Conservation (phyloP, 2,329 filamentous ascomycete genomes). For the Fragosphaeria purpurea region DNA sequence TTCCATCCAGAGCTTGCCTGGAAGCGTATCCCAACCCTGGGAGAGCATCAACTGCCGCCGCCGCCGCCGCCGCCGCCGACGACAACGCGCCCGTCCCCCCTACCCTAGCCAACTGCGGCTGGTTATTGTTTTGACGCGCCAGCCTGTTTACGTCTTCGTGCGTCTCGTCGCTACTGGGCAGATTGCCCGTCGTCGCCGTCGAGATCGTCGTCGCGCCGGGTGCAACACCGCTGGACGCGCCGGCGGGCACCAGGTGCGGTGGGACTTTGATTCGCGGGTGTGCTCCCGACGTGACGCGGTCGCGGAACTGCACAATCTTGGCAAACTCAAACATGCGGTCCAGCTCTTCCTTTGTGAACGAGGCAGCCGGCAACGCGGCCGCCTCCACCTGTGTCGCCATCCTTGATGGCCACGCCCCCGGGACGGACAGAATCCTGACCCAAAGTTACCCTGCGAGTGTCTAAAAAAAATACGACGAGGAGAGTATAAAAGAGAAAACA, state of each 20-base stretch:
- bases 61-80: slow-evolving; percentile 16
- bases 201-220: neutral
- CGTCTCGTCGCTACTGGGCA: neutral
- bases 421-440: too few species aligned
- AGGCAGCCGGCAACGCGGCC: slow-evolving; percentile 3
- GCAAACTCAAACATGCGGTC: slow-evolving; percentile 61
- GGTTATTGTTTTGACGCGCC: slow-evolving; percentile 27
- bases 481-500: neutral
- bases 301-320: slow-evolving; percentile 70
- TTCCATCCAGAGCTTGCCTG: slow-evolving; percentile 2
- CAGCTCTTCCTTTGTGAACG: slow-evolving; percentile 35
- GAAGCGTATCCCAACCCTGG: too few species aligned
- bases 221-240: slow-evolving; percentile 9
- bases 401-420: too few species aligned
- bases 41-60: neutral
- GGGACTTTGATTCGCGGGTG: slow-evolving; percentile 54
- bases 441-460: too few species aligned
- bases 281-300: slow-evolving; percentile 69
- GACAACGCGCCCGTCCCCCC: slow-evolving; percentile 10
- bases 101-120: slow-evolving; percentile 9
- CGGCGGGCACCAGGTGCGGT: slow-evolving; percentile 22
- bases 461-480: too few species aligned
- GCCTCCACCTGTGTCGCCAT: slow-evolving; percentile 14
- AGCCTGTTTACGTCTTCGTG: slow-evolving; percentile 18
- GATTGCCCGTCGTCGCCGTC: neutral